phyloP scores from a whole-genome alignment of 2,329 filamentous ascomycete genomes.

The Penicillium hesseltinei region DNA sequence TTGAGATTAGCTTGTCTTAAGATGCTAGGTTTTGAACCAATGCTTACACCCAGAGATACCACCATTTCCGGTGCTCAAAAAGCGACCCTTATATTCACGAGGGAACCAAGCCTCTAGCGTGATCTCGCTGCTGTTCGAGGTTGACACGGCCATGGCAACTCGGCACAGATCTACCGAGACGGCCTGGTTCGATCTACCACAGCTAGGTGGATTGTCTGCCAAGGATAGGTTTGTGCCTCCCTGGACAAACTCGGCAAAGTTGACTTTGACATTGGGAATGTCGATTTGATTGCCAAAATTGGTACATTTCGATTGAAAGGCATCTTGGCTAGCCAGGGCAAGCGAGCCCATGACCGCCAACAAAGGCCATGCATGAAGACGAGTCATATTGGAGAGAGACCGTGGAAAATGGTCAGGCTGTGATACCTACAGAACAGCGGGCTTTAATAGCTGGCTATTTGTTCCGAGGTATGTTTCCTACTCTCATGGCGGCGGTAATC shows the following conservation, averaged over 20 bases:
- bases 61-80: constrained; percentile 51
- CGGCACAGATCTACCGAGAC: constrained; percentile 44
- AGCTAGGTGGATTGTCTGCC: constrained; percentile 39
- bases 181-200: constrained; percentile 33
- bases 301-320: constrained; percentile 27
- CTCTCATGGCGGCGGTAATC: not conserved
- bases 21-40: not conserved
- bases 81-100: constrained; percentile 46
- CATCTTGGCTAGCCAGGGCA: constrained; percentile 24
- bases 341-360: constrained; percentile 21
- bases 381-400: constrained; percentile 11
- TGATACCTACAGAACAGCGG: not conserved
- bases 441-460: not conserved
- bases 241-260: constrained; percentile 35
- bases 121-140: constrained; percentile 47
- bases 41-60: constrained; percentile 49
- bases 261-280: constrained; percentile 32
- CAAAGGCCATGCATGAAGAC: constrained; percentile 12
- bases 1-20: not conserved
- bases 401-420: too few relatives aligned
- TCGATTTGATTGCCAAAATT: constrained; percentile 27
- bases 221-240: constrained; percentile 41
- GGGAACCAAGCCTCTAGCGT: constrained; percentile 51
- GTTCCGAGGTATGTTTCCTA: not conserved
- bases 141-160: constrained; percentile 43